phyloP scores from a whole-genome alignment of 257 asterid species.

The Gentiana macrophylla region DNA sequence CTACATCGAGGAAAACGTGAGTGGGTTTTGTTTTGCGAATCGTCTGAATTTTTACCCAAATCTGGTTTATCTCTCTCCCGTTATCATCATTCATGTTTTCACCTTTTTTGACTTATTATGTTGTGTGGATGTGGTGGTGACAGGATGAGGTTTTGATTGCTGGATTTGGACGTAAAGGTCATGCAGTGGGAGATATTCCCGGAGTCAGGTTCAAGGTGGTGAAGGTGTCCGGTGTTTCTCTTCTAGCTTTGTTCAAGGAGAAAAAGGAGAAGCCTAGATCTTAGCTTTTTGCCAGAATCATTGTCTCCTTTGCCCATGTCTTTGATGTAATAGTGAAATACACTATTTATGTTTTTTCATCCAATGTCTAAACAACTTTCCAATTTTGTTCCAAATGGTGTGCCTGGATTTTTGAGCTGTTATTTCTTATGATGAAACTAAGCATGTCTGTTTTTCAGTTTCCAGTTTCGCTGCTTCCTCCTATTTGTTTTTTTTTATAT shows the following conservation, averaged over 20 bases:
- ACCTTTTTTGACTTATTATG: background rate
- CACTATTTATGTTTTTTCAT: too few relatives aligned
- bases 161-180: conserved; percentile 83
- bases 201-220: conserved; percentile 83
- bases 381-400: too few relatives aligned
- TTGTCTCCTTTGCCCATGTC: too few relatives aligned
- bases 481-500: background rate
- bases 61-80: background rate
- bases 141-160: conserved; percentile 85
- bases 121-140: background rate
- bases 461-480: background rate
- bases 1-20: conserved; percentile 69
- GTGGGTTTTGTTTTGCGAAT: conserved; percentile 1
- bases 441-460: background rate
- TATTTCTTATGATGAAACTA: too few relatives aligned
- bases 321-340: too few relatives aligned
- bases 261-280: conserved; percentile 71
- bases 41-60: background rate
- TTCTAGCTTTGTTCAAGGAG: conserved; percentile 63
- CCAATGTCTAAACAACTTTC: too few relatives aligned
- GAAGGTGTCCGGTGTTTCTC: conserved; percentile 76
- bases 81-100: background rate
- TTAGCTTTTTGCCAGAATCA: conserved; percentile 8
- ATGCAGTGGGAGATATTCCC: conserved; percentile 83
- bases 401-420: too few relatives aligned